Evolutionary conservation across 345 rosid species (phyloP).

Genomic region (Combretum micranthum): DNA sequence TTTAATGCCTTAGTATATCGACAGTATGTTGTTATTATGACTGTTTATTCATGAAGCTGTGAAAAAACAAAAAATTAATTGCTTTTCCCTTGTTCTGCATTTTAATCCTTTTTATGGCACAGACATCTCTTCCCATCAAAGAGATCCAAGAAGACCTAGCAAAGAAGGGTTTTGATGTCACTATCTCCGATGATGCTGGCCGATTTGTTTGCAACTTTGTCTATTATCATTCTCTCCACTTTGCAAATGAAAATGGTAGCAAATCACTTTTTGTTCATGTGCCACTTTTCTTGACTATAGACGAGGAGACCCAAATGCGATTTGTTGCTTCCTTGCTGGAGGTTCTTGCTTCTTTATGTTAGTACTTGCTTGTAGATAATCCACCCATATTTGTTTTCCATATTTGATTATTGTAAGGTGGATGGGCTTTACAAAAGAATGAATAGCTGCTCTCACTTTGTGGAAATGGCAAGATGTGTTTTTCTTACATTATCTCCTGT

Average conservation of each 20-base stretch:
- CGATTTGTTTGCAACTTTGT: constrained; percentile 97
- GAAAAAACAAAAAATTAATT: background rate
- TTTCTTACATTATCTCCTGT: no score
- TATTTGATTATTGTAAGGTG: background rate
- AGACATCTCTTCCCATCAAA: constrained; percentile 19
- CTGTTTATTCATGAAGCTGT: no score
- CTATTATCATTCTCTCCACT: constrained; percentile 87
- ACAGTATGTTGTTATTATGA: no score
- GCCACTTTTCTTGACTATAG: constrained; percentile 83
- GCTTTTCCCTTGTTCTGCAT: background rate
- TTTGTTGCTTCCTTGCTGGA: constrained; percentile 84
- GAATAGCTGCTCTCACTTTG: no score
- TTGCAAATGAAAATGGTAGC: constrained; percentile 72
- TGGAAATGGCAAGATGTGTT: no score
- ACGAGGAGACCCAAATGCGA: constrained; percentile 90
- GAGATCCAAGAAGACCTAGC: constrained; percentile 12
- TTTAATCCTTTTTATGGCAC: background rate
- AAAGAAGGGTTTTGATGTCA: constrained; percentile 60
- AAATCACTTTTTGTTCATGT: constrained; percentile 89
- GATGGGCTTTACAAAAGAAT: background rate
- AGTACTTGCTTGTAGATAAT: constrained; percentile 10
- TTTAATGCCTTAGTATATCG: no score
- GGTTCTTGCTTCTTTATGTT: constrained; percentile 60
- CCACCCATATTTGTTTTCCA: constrained; percentile 4
- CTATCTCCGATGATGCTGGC: constrained; percentile 85